Evolutionary conservation across 2,329 filamentous ascomycete species (phyloP).

Genomic region (Helotiales sp.): DNA sequence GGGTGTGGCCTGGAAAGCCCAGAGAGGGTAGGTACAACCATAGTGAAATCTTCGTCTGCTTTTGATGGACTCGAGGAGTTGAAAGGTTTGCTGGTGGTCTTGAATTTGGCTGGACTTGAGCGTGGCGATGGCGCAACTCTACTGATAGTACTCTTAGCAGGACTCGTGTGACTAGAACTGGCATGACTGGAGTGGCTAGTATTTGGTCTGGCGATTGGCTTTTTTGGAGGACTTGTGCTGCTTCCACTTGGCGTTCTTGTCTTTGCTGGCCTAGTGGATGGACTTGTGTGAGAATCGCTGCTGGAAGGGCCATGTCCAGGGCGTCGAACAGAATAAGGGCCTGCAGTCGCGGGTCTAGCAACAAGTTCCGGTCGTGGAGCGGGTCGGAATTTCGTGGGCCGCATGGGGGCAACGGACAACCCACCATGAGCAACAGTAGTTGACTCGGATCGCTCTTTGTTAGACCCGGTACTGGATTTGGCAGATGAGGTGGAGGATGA

Average conservation of each 20-base stretch:
- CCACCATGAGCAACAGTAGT: constrained; percentile 53
- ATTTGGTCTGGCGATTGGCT: constrained; percentile 40
- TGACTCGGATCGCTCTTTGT: constrained; percentile 51
- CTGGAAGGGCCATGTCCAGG: constrained; percentile 39
- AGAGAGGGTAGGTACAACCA: constrained; percentile 56
- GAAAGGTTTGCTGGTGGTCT: constrained; percentile 23
- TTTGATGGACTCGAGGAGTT: constrained; percentile 49
- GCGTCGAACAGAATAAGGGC: constrained; percentile 65
- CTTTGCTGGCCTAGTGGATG: constrained; percentile 50
- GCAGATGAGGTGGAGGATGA: constrained; percentile 42
- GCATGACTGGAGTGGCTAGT: constrained; percentile 45
- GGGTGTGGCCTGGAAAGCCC: constrained; percentile 42
- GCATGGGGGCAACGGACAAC: constrained; percentile 67
- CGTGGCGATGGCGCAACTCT: constrained; percentile 28
- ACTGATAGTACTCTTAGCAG: constrained; percentile 45
- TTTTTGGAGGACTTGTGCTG: constrained; percentile 47
- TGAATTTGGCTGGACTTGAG: constrained; percentile 28
- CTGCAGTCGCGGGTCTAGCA: constrained; percentile 66
- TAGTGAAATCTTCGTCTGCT: constrained; percentile 58
- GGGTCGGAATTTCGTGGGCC: constrained; percentile 55
- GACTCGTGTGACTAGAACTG: constrained; percentile 47
- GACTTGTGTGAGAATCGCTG: constrained; percentile 41
- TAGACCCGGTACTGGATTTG: constrained; percentile 44
- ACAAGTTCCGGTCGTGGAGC: constrained; percentile 58
- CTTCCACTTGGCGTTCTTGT: constrained; percentile 56